These are phyloP conservation scores for Venturia aucupariae DNA, from an alignment of 2,329 filamentous ascomycete genomes.

Conservation along the genomic window DNA sequence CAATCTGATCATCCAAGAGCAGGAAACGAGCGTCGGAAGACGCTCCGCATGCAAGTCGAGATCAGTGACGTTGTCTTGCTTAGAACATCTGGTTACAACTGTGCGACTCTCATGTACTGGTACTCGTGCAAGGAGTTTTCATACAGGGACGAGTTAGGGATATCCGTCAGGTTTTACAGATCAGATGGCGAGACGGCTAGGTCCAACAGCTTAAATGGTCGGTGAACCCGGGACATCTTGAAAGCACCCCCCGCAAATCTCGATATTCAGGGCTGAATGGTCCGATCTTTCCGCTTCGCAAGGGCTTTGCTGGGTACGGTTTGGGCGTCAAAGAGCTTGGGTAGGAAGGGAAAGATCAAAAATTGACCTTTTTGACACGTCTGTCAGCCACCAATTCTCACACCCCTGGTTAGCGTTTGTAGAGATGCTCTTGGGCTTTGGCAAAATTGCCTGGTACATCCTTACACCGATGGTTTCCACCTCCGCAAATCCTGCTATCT, in stretches of 20 bases:
- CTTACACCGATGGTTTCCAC: constrained; percentile 1
- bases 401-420: not conserved
- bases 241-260: not conserved
- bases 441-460: not conserved
- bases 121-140: too few relatives aligned
- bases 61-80: not conserved
- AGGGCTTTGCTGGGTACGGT: not conserved
- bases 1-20: not conserved
- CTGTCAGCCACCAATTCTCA: not conserved
- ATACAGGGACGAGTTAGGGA: not conserved
- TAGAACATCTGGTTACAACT: too few relatives aligned
- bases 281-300: not conserved
- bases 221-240: not conserved
- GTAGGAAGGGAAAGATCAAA: not conserved
- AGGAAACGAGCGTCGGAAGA: not conserved
- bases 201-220: not conserved
- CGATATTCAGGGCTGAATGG: not conserved
- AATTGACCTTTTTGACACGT: not conserved
- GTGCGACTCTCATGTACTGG: too few relatives aligned
- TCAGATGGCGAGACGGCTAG: not conserved
- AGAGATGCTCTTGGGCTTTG: not conserved
- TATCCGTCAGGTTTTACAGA: not conserved
- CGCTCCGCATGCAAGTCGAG: not conserved
- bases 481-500: not conserved
- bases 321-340: not conserved